Conservation (phyloP, 768 basidiomycete species). For the Chalciporus pseudorubinellus region DNA sequence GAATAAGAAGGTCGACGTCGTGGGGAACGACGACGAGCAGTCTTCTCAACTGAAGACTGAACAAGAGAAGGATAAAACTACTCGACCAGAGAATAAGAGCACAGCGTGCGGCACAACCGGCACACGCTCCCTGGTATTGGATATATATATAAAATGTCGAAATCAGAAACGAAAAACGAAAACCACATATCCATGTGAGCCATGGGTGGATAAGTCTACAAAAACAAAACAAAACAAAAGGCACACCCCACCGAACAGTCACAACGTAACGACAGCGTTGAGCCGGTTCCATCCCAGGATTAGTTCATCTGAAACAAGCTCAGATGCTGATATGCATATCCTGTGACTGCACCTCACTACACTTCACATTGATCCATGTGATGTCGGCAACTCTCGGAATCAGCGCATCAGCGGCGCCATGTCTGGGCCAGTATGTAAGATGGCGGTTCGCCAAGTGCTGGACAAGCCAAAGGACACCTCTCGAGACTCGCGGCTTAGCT, state of each 20-base stretch:
- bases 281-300: conserved; percentile 6
- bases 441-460: not conserved
- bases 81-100: conserved; percentile 35
- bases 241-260: not conserved
- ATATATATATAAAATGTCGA: conserved; percentile 15
- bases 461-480: not conserved
- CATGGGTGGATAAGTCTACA: conserved; percentile 17
- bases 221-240: conserved; percentile 5
- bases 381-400: conserved; percentile 19
- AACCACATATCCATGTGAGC: not conserved
- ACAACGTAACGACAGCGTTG: conserved; percentile 17
- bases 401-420: conserved; percentile 1
- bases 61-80: conserved; percentile 21
- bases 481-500: not conserved
- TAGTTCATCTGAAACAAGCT: conserved; percentile 29
- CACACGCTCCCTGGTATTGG: conserved; percentile 9
- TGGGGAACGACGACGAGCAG: conserved; percentile 22
- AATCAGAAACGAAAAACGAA: conserved; percentile 4
- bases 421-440: not conserved
- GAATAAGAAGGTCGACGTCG: conserved; percentile 17
- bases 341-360: conserved; percentile 11
- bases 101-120: conserved; percentile 21
- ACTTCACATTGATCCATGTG: conserved; percentile 16
- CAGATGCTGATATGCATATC: conserved; percentile 20
- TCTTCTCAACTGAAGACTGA: conserved; percentile 25